Evolutionary conservation across 768 basidiomycete genomes (phyloP), one percentile per base, ranked within the genome.

Genomic region (Trametes gibbosa): DNA sequence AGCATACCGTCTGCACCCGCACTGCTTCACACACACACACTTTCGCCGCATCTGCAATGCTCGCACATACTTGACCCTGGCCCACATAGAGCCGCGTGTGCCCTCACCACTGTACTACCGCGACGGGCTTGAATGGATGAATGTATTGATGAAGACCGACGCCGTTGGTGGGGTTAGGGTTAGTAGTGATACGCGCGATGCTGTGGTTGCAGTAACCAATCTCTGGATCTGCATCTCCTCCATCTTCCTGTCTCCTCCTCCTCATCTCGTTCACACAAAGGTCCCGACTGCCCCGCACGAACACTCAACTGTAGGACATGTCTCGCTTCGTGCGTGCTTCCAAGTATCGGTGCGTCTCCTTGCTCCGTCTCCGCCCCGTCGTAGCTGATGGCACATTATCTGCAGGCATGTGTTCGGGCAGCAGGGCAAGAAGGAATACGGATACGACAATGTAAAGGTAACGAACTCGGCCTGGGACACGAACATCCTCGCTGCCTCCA

Each of bases 381-480:
- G 12, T 42, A 19, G 27, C 54, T 56, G 25, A 32, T 7, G 27
- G 29, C 49, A 32, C 8, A n/a, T n/a, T n/a, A n/a, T n/a, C n/a
- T n/a, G 34, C 68, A 94, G 92, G 65, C 95, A 98, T 74, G 93
- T 96, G 71, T 98, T 90, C 71, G 95, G 92, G 32, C 90, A 94
- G 66, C 74, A 85, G 63, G 82, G 87, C 35, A 96, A 95, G 79
- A 93, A 91, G 70, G 90, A 93, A 71, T 79, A 90, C 65, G 76
- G 82, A 21, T 73, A 87, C 61, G 91, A 94, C 70, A 95, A 93
- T 63, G 77, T 93, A 65, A 94, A 94, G 72, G 81, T 93, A 17
- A 88, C 91, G 49, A 87, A 84, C 73, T 92, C 85, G 65, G 95
- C 96, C 9, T 98, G 93, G 94, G 96, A 98, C 72, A 98, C 96